These are phyloP conservation scores for Penicillium italicum DNA, from an alignment of 2,329 filamentous ascomycete species.

Conservation along the genomic window DNA sequence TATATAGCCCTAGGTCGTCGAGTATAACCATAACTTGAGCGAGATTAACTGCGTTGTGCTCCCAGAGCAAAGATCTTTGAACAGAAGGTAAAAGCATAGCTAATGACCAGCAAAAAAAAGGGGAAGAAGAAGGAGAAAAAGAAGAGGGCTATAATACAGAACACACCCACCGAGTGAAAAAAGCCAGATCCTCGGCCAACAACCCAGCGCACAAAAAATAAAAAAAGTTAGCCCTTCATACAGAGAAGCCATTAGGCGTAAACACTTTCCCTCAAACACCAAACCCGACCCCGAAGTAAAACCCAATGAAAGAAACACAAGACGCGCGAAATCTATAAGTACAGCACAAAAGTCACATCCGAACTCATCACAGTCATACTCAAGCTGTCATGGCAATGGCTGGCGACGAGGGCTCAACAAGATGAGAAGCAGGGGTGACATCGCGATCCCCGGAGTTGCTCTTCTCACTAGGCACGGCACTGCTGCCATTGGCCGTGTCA, in stretches of 20 bases:
- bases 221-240: background rate
- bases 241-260: background rate
- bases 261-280: background rate
- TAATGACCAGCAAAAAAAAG: background rate
- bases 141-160: constrained; percentile 9
- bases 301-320: background rate
- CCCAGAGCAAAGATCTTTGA: background rate
- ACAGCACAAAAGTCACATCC: constrained; percentile 16
- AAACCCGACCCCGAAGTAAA: background rate
- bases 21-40: background rate
- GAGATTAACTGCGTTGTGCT: background rate
- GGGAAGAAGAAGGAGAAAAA: background rate
- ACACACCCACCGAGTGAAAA: background rate
- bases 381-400: constrained; percentile 41
- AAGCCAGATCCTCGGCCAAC: background rate
- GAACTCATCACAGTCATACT: constrained; percentile 5
- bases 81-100: background rate
- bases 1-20: background rate
- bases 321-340: constrained; percentile 20
- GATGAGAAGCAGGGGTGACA: constrained; percentile 45
- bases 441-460: constrained; percentile 53
- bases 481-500: constrained; percentile 33
- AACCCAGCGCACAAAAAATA: background rate
- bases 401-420: constrained; percentile 53
- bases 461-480: constrained; percentile 58